Conservation (phyloP, 78 protist species). For the Bigelowiella natans region DNA sequence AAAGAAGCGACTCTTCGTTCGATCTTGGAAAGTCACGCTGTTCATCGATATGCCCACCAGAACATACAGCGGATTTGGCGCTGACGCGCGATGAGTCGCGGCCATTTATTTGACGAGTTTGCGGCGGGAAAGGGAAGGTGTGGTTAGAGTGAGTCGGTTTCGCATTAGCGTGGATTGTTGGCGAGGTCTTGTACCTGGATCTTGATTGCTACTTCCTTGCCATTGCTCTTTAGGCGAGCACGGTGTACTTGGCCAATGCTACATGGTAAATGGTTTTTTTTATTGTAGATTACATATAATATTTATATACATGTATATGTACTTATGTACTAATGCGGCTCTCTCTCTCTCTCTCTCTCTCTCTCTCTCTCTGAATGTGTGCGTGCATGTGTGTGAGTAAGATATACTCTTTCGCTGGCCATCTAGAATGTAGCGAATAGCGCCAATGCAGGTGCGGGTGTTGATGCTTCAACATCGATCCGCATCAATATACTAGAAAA, state of each 20-base stretch:
- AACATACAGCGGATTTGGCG: too few species aligned
- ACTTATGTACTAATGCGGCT: not conserved
- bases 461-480: not conserved
- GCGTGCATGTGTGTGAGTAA: not conserved
- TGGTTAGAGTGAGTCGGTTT: too few species aligned
- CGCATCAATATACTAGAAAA: not conserved
- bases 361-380: not conserved
- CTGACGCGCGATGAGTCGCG: too few species aligned
- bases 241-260: not conserved
- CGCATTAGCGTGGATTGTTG: too few species aligned
- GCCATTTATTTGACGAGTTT: too few species aligned
- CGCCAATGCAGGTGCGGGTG: not conserved
- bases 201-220: not conserved
- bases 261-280: not conserved
- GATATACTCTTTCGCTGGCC: too few species aligned
- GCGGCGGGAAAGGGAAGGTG: too few species aligned
- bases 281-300: not conserved
- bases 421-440: not conserved
- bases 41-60: too few species aligned
- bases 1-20: too few species aligned
- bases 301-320: not conserved
- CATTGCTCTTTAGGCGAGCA: not conserved
- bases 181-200: not conserved
- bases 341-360: too few species aligned
- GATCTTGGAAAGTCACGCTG: too few species aligned